These are phyloP conservation scores for Coemansia reversa DNA, from an alignment of 192 early-diverging fungal genomes.

Conservation along the genomic window DNA sequence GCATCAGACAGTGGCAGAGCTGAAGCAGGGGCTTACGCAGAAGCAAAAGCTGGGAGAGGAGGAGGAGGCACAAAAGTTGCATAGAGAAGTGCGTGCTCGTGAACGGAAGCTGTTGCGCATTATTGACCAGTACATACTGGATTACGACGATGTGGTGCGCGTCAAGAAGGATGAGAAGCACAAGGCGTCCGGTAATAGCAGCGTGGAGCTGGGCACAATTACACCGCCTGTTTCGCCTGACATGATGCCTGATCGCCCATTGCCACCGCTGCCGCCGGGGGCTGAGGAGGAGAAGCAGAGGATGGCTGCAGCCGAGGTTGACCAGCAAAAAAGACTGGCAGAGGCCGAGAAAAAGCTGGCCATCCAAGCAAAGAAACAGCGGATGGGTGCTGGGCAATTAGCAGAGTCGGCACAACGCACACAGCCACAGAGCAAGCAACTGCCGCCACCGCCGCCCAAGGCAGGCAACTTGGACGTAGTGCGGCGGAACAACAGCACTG, in stretches of 20 bases:
- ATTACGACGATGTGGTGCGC: constrained; percentile 41
- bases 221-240: constrained; percentile 40
- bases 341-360: too few species aligned
- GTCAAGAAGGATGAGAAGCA: not conserved
- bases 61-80: constrained; percentile 11
- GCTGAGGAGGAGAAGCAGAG: constrained; percentile 3
- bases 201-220: constrained; percentile 25
- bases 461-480: too few species aligned
- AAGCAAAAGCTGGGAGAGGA: constrained; percentile 1
- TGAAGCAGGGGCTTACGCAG: constrained; percentile 17
- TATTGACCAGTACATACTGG: constrained; percentile 45
- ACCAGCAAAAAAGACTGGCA: too few species aligned
- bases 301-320: not conserved
- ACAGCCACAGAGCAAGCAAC: too few species aligned
- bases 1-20: constrained; percentile 17
- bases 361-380: too few species aligned
- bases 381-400: too few species aligned
- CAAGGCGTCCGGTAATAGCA: not conserved
- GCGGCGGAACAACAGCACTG: not conserved
- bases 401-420: too few species aligned
- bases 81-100: constrained; percentile 20
- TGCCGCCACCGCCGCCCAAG: not conserved
- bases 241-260: constrained; percentile 14
- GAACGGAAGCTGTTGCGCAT: constrained; percentile 41
- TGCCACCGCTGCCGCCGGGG: constrained; percentile 16